These are phyloP conservation scores for Globisporangium acanthophoron DNA, from an alignment of 352 stramenopile species.

Conservation along the genomic window DNA sequence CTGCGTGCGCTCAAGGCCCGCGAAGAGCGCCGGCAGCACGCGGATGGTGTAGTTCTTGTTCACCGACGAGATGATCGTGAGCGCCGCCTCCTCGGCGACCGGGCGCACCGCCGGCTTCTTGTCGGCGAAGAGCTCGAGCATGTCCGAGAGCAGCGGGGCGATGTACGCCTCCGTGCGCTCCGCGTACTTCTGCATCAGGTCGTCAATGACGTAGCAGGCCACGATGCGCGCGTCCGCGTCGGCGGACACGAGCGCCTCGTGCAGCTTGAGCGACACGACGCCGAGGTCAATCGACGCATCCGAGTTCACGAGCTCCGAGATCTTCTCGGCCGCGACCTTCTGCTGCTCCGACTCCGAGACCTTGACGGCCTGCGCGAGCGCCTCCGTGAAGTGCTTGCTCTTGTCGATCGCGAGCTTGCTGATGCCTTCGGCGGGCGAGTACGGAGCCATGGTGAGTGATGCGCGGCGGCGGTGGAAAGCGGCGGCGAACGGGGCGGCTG, in stretches of 20 bases:
- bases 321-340: constrained; percentile 80
- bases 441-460: constrained; percentile 72
- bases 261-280: constrained; percentile 65
- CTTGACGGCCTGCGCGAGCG: constrained; percentile 75
- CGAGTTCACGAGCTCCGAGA: constrained; percentile 71
- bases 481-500: not conserved
- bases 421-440: constrained; percentile 75
- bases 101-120: constrained; percentile 76
- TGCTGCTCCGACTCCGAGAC: constrained; percentile 54
- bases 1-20: constrained; percentile 68
- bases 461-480: constrained; percentile 14
- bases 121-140: constrained; percentile 81
- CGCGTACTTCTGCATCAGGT: constrained; percentile 84
- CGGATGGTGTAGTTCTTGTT: constrained; percentile 88
- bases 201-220: constrained; percentile 67
- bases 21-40: constrained; percentile 91
- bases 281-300: constrained; percentile 71
- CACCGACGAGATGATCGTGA: constrained; percentile 73
- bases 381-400: constrained; percentile 88
- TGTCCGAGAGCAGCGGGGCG: constrained; percentile 49
- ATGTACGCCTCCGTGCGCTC: constrained; percentile 79
- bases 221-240: constrained; percentile 69
- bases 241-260: constrained; percentile 43
- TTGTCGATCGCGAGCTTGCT: constrained; percentile 85
- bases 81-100: constrained; percentile 63